Base-by-base conservation (phyloP, 345 rosid genomes). In the Aquilaria yunnanensis region DNA sequence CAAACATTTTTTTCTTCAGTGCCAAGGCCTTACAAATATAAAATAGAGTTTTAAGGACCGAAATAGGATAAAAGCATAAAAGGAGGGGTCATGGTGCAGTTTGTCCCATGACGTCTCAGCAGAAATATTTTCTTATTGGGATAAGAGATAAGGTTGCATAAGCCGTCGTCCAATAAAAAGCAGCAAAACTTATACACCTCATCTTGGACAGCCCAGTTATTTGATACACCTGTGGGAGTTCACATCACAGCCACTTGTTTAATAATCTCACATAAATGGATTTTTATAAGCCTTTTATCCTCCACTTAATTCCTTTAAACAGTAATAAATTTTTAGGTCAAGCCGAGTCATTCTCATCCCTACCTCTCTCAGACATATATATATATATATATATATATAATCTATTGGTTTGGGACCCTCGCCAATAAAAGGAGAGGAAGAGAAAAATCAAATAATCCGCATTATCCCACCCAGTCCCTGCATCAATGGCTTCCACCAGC, bases 401-500 rank as follows among this genome's bases (percentile, higher is more conserved):
- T 10, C 2, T 16, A 55, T 13, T 55, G n/a, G n/a, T 53, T 53
- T 53, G 33, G 58, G 45, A n/a, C 50, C 45, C 14, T 6, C 4
- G 51, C 12, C 1, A 60, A 46, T 23, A 60, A 45, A 29, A 11
- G 10, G 32, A 10, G 14, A 47, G 47, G 34, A 14, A 13, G 9
- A 61, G 48, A 53, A 58, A 51, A 33, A 9, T 12, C 32, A 68
- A 8, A 60, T 56, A 68, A 61, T 67, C 61, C 47, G 56, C 47
- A 6, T n/a, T 54, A 57, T 57, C 64, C 51, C 46, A 48, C 68
- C 61, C 49, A 54, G 55, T 51, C 71, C 43, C 43, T 37, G 43
- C 32, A 32, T 9, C 30, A 61, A 82, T 80, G 86, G 82, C 92
- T 59, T 61, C 84, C 52, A 70, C 85, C 66, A 77, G 90, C 67